Evolutionary conservation across 2,329 filamentous ascomycete species (phyloP).

Genomic region (Pseudogymnoascus sp.): DNA sequence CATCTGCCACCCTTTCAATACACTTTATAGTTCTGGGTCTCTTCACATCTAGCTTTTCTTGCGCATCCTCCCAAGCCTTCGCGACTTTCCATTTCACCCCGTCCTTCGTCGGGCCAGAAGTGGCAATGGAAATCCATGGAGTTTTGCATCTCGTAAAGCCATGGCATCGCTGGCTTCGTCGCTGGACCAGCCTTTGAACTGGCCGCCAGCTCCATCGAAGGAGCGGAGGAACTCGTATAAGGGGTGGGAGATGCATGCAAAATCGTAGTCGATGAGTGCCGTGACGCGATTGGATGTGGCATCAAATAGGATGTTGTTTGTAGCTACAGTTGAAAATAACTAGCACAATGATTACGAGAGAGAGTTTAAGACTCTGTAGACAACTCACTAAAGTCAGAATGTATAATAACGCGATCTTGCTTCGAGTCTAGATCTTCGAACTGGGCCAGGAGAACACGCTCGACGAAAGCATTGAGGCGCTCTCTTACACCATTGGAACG

Average conservation of each 20-base stretch:
- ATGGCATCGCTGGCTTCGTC: constrained; percentile 17
- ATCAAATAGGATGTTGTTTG: constrained; percentile 26
- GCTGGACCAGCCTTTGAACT: constrained; percentile 21
- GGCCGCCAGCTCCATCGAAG: constrained; percentile 20
- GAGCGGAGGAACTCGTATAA: constrained; percentile 24
- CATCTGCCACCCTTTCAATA: neutral
- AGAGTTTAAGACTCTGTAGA: neutral
- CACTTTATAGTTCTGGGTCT: neutral
- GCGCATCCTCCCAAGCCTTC: neutral
- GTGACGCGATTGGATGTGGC: constrained; percentile 23
- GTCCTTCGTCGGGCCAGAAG: neutral
- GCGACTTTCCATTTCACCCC: neutral
- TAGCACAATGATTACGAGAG: neutral
- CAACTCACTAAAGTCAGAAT: constrained; percentile 27
- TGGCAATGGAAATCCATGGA: constrained; percentile 21
- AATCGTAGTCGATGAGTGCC: constrained; percentile 26
- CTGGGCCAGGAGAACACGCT: constrained; percentile 20
- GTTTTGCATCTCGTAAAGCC: constrained; percentile 21
- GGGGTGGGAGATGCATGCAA: constrained; percentile 21
- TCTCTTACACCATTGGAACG: constrained; percentile 24
- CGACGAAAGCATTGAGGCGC: constrained; percentile 26
- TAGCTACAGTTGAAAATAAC: constrained; percentile 11
- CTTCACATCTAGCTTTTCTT: neutral
- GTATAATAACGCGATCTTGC: constrained; percentile 21
- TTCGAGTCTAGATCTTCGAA: constrained; percentile 17